Base-by-base conservation (phyloP, 768 basidiomycete genomes). In the Boletellus ananiceps region DNA sequence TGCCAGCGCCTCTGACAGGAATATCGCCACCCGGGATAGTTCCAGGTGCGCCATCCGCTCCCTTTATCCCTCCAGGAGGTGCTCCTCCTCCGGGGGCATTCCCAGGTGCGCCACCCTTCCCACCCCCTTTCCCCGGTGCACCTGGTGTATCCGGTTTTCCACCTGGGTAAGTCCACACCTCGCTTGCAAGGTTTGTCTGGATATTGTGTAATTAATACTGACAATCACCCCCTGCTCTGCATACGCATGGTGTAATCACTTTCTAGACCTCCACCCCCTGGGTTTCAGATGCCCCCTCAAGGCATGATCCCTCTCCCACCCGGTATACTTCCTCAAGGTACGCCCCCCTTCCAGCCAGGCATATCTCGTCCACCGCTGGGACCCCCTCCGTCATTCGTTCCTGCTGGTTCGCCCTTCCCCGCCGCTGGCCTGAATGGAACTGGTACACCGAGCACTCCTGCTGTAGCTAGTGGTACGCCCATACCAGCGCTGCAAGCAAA, bases 121-220 rank as follows among this genome's bases (percentile, higher is more conserved):
- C 74, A 52, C 69, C 70, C 25, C 65, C 72, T 2, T 72, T 77
- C 13, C 72, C 75, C 15, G 69, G 72, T 35, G 68, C 69, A 66
- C 76, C 75, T 39, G 69, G 71, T 25, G 61, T 72, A 67, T 74
- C 76, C 18, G 77, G 76, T 18, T 77, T 84, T 53, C 79, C 79
- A 23, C 80, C 78, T 42, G 81, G 78, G 80, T 82, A 63, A 61
- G 76, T 74, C 32, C 38, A 41, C 29, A 27, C 52, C 37, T 53
- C 38, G 35, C 27, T 47, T 46, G 46, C 29, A 54, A 49, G 47
- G 45, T 54, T 55, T 47, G 54, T 57, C 15, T 27, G 45, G 42
- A 48, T 50, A 42, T 51, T 16, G 58, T 34, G 55, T 39, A 44
- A 36, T 52, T 44, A 51, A 55, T 49, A 40, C 63, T 65, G 47